Percentiles rank a stretch among this genome's conserved stretches.
These are phyloP conservation scores for Solanum arcanum DNA, from an alignment of 257 asterid genomes.

Conservation along the genomic window DNA sequence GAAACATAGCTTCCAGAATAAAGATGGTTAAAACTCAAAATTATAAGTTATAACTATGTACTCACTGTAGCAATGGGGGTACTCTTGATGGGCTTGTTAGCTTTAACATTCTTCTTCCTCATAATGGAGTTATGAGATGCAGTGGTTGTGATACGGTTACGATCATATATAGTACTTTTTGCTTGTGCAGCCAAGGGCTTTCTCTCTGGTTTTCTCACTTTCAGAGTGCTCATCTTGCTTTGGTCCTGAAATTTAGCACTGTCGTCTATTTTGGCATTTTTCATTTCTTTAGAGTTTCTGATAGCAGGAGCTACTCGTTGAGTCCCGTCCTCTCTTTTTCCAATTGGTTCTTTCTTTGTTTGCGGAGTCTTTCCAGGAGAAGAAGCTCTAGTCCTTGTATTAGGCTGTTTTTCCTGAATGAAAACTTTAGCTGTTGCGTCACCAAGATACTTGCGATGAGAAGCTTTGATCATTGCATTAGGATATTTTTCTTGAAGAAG, in stretches of 20 bases:
- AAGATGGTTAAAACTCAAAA: not conserved
- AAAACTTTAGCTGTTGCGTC: not conserved
- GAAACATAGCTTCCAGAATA: not conserved
- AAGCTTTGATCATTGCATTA: not conserved
- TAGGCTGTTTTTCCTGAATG: not conserved
- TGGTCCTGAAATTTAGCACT: not conserved
- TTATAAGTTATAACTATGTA: not conserved
- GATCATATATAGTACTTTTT: not conserved
- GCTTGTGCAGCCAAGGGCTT: not conserved
- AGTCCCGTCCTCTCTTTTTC: not conserved
- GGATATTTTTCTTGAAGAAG: not conserved
- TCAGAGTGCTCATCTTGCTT: not conserved
- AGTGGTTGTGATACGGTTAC: not conserved
- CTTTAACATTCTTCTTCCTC: constrained; percentile 24
- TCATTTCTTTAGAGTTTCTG: not conserved
- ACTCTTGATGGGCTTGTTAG: constrained; percentile 17
- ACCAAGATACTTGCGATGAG: not conserved
- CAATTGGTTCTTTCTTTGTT: not conserved
- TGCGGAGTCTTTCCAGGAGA: not conserved
- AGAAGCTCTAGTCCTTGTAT: not conserved
- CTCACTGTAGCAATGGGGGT: constrained; percentile 25
- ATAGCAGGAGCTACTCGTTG: not conserved
- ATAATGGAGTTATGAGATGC: constrained; percentile 9
- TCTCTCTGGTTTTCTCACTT: not conserved
- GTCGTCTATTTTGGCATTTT: not conserved